Base-by-base conservation (phyloP, 495 filamentous ascomycete species). In the Lepraria neglecta region DNA sequence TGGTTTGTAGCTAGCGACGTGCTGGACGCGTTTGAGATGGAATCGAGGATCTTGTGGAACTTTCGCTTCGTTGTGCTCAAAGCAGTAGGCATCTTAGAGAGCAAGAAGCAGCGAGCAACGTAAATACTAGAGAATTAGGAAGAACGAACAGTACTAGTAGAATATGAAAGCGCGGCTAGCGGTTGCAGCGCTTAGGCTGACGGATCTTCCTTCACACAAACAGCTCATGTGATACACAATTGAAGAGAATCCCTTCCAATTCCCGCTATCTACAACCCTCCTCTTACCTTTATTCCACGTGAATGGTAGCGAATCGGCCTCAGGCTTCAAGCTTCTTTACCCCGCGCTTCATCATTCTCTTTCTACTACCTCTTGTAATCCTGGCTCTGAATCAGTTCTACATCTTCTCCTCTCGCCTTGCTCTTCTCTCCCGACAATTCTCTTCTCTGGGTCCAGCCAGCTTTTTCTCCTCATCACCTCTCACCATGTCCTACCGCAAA, bases 401-500 rank as follows among this genome's bases (percentile, higher is more conserved):
- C 53, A 71, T 74, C 68, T 68, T 76, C 67, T 71, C 75, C 61
- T 74, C 69, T 67, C 80, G 72, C 69, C 72, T 78, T 64, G 65
- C 68, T 61, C 69, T 69, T 60, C 54, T 77, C 54, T 61, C 75
- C 68, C 64, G 68, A 58, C 74, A 71, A 65, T 61, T 76, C 56
- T 60, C 67, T 50, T 55, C 64, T 33, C 48, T 66, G 38, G 56
- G 67, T 27, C 11, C 19, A 17, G 43, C 15, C 31, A 48, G 12
- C 3, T 15, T 15, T 24, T 35, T 38, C 30, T 31, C 64, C 72
- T 67, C 66, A 63, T 70, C 62, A 59, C 64, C 40, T 40, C 46
- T 60, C 69, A 73, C 56, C 60, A 80, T 82, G 74, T 70, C 77
- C 50, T 96, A 96, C 79, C 76, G 82, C 62, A 83, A 86, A 63